These are phyloP conservation scores for Thielaviopsis musarum DNA, from an alignment of 2,329 filamentous ascomycete species.

Conservation along the genomic window DNA sequence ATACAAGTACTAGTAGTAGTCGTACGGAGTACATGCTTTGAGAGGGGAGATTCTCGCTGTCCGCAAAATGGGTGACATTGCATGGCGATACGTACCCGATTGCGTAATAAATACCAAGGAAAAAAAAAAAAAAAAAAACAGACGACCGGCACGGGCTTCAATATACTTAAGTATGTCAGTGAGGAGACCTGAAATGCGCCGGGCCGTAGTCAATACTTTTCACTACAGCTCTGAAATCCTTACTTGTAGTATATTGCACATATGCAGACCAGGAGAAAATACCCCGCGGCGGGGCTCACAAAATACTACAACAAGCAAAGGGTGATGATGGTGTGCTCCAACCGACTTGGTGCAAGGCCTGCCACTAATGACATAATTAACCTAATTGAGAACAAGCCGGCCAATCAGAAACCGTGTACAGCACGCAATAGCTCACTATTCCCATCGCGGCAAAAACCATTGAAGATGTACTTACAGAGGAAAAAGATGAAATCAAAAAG, in stretches of 20 bases:
- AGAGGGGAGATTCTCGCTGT: not conserved
- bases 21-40: not conserved
- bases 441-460: slow-evolving; percentile 13
- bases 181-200: not conserved
- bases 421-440: slow-evolving; percentile 19
- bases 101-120: not conserved
- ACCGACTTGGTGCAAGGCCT: not conserved
- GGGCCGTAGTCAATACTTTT: not conserved
- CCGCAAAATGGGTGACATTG: not conserved
- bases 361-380: slow-evolving; percentile 19
- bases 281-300: not conserved
- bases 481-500: not conserved
- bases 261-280: not conserved
- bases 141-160: not conserved
- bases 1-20: too few relatives aligned
- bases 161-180: not conserved
- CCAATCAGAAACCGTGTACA: slow-evolving; percentile 18
- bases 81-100: not conserved
- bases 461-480: slow-evolving; percentile 19
- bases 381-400: slow-evolving; percentile 12
- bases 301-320: not conserved
- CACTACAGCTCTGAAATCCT: too few relatives aligned
- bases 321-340: not conserved
- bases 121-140: not conserved
- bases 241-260: too few relatives aligned